Conservation (phyloP, 225 moss, liverwort and hornwort species). For the Physcomitrellopsis africana region DNA sequence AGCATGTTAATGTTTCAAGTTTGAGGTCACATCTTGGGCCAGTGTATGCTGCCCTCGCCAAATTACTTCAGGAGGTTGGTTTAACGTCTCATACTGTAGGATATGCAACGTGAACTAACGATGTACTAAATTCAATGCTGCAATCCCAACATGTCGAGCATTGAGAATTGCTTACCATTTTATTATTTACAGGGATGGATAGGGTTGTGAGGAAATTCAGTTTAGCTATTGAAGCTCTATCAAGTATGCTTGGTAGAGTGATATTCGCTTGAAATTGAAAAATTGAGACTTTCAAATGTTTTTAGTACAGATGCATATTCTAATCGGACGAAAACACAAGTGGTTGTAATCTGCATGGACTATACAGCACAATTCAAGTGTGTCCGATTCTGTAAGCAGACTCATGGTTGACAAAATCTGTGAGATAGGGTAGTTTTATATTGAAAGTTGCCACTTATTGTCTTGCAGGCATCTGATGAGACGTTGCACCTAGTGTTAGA, state of each 20-base stretch:
- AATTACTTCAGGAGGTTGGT: conserved; percentile 75
- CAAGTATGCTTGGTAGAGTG: neutral
- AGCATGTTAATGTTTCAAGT: conserved; percentile 61
- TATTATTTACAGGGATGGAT: conserved; percentile 12
- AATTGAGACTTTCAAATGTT: neutral
- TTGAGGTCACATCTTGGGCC: conserved; percentile 61
- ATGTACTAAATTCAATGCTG: neutral
- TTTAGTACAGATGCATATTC: neutral
- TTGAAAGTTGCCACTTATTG: conserved; percentile 15
- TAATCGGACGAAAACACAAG: too few species aligned
- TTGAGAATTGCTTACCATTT: neutral
- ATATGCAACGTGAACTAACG: neutral
- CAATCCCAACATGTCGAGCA: neutral
- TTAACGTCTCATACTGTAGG: conserved; percentile 9
- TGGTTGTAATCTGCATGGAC: too few species aligned
- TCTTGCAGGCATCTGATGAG: conserved; percentile 82
- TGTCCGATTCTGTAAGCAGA: neutral
- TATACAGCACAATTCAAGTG: neutral
- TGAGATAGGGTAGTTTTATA: conserved; percentile 8
- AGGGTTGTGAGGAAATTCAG: conserved; percentile 8
- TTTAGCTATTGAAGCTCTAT: neutral
- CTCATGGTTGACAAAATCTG: neutral
- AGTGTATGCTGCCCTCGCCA: conserved; percentile 68
- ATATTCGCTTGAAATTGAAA: neutral
- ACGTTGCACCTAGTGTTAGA: conserved; percentile 90